Base-by-base conservation (phyloP, 768 basidiomycete species). In the Wakefieldia striispora region DNA sequence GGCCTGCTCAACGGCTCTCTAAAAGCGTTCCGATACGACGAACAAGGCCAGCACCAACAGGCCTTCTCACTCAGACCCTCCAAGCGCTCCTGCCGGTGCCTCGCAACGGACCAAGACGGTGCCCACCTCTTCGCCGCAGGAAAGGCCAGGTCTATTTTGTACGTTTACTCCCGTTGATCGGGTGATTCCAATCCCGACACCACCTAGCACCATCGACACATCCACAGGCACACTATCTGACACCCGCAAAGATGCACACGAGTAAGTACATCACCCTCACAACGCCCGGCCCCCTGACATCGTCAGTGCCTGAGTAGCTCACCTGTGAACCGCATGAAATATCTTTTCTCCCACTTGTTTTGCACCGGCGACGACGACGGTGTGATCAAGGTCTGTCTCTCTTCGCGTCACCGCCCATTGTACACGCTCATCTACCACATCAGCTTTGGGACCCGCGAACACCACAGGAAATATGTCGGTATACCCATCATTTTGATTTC, bases 351-450 rank as follows among this genome's bases (percentile, higher is more conserved):
- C 5, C 81, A 88, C 66, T 69, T 92, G 48, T 66, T 95, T 14
- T 82, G 83, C 17, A 92, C 90, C 7, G 95, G 95, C 16, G 95
- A 97, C 65, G 95, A 97, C 63, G 92, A 95, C 46, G 95, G 95
- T 29, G 83, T 93, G 20, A 83, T 97, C 66, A 95, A 95, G 79
- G 92, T 90, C 43, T 43, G 73, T 56, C 24, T 33, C 31, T 53
- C 35, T 40, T 40, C 19, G 19, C 19, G 11, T 19, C 17, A 44
- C 20, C 26, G 11, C 37, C n/a, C 1, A 31, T 26, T 39, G 16
- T 33, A 13, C n/a, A 37, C 26, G 21, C 21, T 36, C 39, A 43
- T 24, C 26, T 42, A 27, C 24, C 31, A 29, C 3, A 40, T 37
- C 58, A 97, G 94, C 76, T 97, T 21, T 97, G 94, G 94, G 94